Conservation (phyloP, 139 green algal species). For the Micractinium sp. region DNA sequence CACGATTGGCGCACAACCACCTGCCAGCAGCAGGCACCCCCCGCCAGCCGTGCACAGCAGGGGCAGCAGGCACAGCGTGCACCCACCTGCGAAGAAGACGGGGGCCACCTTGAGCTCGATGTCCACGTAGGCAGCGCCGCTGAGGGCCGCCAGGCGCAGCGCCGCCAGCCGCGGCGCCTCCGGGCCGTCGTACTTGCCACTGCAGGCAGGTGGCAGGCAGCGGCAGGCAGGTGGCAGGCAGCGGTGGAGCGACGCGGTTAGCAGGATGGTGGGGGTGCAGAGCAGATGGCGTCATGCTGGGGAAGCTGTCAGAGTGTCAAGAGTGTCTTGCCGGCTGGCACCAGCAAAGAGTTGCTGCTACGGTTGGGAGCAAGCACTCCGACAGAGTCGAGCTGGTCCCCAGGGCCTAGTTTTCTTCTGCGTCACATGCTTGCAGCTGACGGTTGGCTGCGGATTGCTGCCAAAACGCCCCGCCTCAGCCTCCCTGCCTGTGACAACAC, state of each 20-base stretch:
- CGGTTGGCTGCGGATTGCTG: too few species aligned
- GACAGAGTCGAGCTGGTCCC: too few species aligned
- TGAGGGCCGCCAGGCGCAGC: constrained; percentile 73
- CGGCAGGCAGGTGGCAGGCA: neutral
- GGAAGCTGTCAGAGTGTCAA: neutral
- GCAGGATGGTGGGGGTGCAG: neutral
- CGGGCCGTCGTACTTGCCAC: constrained; percentile 84
- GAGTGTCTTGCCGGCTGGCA: neutral
- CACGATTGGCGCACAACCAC: neutral
- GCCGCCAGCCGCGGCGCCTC: constrained; percentile 78
- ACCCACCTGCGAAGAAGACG: constrained; percentile 74
- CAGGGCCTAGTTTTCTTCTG: too few species aligned
- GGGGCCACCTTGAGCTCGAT: constrained; percentile 87
- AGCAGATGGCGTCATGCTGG: neutral
- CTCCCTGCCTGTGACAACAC: neutral
- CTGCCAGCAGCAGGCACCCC: neutral
- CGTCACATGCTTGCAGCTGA: too few species aligned
- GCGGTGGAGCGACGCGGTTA: too few species aligned
- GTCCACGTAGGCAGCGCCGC: constrained; percentile 90
- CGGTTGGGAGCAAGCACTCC: too few species aligned
- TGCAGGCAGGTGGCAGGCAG: constrained; percentile 29
- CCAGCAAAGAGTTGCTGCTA: too few species aligned
- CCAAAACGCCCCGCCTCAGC: neutral
- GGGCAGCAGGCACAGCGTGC: neutral
- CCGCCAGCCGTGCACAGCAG: neutral